Evolutionary conservation across 371 early-diverging fungal genomes (phyloP).

Genomic region (Mucor ambiguus): DNA sequence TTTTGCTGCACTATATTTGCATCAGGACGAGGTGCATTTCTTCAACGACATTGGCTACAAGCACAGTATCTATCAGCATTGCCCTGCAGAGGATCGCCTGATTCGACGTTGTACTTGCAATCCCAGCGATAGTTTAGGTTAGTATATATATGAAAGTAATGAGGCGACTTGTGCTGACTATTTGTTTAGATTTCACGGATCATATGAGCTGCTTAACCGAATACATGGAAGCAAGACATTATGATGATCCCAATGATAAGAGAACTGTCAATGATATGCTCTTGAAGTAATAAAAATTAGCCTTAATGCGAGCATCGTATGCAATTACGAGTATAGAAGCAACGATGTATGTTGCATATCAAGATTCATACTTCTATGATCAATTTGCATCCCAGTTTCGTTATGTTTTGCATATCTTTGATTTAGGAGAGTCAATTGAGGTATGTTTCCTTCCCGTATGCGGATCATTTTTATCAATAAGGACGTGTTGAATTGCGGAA

Average conservation of each 20-base stretch:
- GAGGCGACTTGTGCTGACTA: background rate
- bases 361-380: too few relatives aligned
- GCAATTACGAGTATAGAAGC: too few relatives aligned
- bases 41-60: conserved; percentile 88
- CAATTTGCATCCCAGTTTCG: too few relatives aligned
- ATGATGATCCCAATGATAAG: conserved; percentile 10
- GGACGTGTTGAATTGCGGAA: too few relatives aligned
- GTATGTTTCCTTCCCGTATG: too few relatives aligned
- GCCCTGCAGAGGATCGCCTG: conserved; percentile 57
- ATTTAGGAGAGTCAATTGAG: too few relatives aligned
- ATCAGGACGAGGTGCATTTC: conserved; percentile 79
- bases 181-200: conserved; percentile 37
- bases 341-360: too few relatives aligned
- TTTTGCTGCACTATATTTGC: conserved; percentile 68
- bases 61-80: conserved; percentile 69
- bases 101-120: conserved; percentile 33
- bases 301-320: too few relatives aligned
- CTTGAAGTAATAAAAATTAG: background rate
- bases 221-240: conserved; percentile 35
- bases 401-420: too few relatives aligned
- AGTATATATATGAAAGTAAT: background rate
- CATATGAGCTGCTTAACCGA: conserved; percentile 40
- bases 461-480: too few relatives aligned
- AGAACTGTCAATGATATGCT: conserved; percentile 36
- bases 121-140: conserved; percentile 28